Evolutionary conservation across 371 early-diverging fungal species (phyloP).

Genomic region (Choanephora cucurbitarum): DNA sequence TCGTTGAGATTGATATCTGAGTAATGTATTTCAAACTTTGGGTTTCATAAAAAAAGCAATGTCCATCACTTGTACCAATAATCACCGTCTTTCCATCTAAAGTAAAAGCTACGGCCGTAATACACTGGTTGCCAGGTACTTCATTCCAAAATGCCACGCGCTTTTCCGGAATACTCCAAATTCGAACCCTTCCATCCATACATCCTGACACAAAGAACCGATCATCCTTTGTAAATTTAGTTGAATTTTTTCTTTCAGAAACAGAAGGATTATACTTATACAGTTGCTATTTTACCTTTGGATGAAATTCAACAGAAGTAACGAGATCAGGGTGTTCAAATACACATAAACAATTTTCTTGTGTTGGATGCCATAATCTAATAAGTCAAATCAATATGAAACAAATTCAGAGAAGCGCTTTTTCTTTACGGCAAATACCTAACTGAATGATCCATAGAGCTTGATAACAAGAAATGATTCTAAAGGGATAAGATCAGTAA

Average conservation of each 20-base stretch:
- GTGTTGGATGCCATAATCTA: slow-evolving; percentile 81
- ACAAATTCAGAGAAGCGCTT: too few relatives aligned
- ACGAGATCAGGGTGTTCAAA: slow-evolving; percentile 81
- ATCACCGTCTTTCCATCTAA: slow-evolving; percentile 68
- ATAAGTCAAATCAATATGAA: neutral
- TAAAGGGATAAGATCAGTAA: slow-evolving; percentile 5
- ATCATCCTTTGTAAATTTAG: slow-evolving; percentile 57
- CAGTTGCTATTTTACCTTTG: slow-evolving; percentile 58
- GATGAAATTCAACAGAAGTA: slow-evolving; percentile 81
- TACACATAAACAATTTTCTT: slow-evolving; percentile 72
- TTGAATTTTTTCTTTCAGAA: neutral
- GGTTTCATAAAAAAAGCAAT: slow-evolving; percentile 78
- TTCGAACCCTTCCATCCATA: slow-evolving; percentile 73
- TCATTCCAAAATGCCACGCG: slow-evolving; percentile 77
- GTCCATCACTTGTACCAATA: slow-evolving; percentile 80
- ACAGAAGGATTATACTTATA: too few relatives aligned
- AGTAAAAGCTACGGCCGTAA: slow-evolving; percentile 81
- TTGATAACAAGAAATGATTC: slow-evolving; percentile 78
- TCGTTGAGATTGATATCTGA: slow-evolving; percentile 68
- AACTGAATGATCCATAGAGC: slow-evolving; percentile 86
- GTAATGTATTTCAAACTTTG: slow-evolving; percentile 77
- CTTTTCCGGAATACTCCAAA: slow-evolving; percentile 85
- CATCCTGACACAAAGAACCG: slow-evolving; percentile 78
- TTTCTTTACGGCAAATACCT: slow-evolving; percentile 25
- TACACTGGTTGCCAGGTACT: slow-evolving; percentile 62